Evolutionary conservation across 495 filamentous ascomycete genomes (phyloP).

Genomic region (Podospora bellae-mahoneyi): DNA sequence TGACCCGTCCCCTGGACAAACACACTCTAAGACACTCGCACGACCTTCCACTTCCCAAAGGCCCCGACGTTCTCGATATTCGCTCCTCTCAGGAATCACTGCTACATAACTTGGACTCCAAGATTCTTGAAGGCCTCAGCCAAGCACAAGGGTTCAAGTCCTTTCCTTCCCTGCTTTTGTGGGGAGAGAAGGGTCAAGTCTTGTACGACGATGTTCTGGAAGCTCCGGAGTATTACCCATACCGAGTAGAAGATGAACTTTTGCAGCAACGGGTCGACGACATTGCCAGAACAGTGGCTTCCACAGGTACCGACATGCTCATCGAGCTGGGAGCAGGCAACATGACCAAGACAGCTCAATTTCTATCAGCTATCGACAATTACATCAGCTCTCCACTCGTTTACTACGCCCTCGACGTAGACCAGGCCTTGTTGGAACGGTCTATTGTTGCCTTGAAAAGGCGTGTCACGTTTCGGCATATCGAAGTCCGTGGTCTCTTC

Average conservation of each 20-base stretch:
- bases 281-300: conserved; percentile 13
- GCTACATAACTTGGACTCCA: conserved; percentile 14
- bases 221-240: conserved; percentile 16
- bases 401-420: conserved; percentile 24
- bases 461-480: background rate
- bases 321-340: conserved; percentile 20
- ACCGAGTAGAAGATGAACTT: conserved; percentile 16
- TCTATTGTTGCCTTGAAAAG: conserved; percentile 6
- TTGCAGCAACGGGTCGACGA: conserved; percentile 1
- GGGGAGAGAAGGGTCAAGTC: conserved; percentile 21
- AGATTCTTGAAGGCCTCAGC: conserved; percentile 9
- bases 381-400: background rate
- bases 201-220: conserved; percentile 20
- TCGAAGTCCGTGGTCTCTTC: conserved; percentile 12
- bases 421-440: conserved; percentile 9
- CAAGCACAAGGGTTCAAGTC: conserved; percentile 9
- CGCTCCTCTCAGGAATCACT: conserved; percentile 13
- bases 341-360: conserved; percentile 16
- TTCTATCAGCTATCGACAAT: conserved; percentile 9
- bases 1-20: background rate
- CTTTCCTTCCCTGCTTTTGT: conserved; percentile 16
- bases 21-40: background rate
- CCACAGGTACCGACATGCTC: conserved; percentile 13
- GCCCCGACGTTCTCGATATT: conserved; percentile 16
- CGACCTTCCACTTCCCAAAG: background rate